Evolutionary conservation across 2,329 filamentous ascomycete species (phyloP), one percentile per base, ranked within the genome.

Genomic region (Neodidymelliopsis sp.): DNA sequence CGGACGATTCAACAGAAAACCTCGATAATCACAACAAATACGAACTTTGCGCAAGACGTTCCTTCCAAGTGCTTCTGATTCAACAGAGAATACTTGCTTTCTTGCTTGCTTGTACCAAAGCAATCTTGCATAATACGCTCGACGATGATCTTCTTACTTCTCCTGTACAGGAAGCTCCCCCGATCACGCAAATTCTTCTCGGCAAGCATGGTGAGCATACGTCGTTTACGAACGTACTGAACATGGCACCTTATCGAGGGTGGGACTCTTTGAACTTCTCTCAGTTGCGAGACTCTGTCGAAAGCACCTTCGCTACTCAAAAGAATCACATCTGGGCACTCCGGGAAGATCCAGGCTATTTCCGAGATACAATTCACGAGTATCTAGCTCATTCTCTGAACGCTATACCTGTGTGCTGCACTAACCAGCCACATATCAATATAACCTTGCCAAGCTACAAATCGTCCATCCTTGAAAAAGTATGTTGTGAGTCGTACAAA

Each of bases 341-440:
- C 0, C 47, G 45, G 4, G 50, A 53, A 40, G 45, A 49, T n/a
- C 50, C 50, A 13, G 36, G 16, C 1, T 54, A 54, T 25, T 48
- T 54, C n/a, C 41, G 41, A 1, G 46, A 54, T 22, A 36, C 19
- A 2, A 23, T 51, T 19, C 27, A 6, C 2, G 47, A 53, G 2
- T 9, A 35, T 8, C 24, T 13, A 0, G 25, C 41, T 7, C 42
- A 46, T 5, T 24, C 6, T 6, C 5, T 13, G 2, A n/a, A n/a
- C n/a, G n/a, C n/a, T n/a, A n/a, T n/a, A n/a, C n/a, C n/a, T n/a
- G n/a, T n/a, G n/a, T n/a, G n/a, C n/a, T n/a, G n/a, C n/a, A n/a
- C n/a, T n/a, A n/a, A n/a, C n/a, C n/a, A n/a, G n/a, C n/a, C n/a
- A n/a, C n/a, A n/a, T n/a, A n/a, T n/a, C n/a, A n/a, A n/a, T n/a